Base-by-base conservation (phyloP, 148 eudicot genomes). In the Agrostemma githago region DNA sequence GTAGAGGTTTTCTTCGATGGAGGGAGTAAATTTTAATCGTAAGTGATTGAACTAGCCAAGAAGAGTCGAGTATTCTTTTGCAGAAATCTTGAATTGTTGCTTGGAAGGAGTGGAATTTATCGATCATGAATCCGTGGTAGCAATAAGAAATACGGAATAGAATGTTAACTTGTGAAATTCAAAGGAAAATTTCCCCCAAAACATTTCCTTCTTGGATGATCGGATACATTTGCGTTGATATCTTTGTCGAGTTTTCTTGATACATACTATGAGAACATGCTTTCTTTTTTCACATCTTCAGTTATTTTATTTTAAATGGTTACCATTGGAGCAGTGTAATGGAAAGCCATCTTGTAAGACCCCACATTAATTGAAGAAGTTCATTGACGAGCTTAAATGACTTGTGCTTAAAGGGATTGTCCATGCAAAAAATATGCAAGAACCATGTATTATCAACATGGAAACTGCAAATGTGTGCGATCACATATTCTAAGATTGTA, bases 401-500 rank as follows among this genome's bases (percentile, higher is more conserved):
- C n/a, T n/a, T n/a, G n/a, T n/a, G n/a, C n/a, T n/a, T n/a, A n/a
- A n/a, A n/a, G n/a, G n/a, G n/a, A n/a, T n/a, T n/a, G n/a, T n/a
- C n/a, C n/a, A n/a, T n/a, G n/a, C n/a, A n/a, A n/a, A n/a, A n/a
- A n/a, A n/a, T n/a, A n/a, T n/a, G n/a, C 39, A 74, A 37, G 48
- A 58, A 38, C 4, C 4, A 6, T 26, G 37, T 26, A n/a, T 14
- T 11, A 63, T 73, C 60, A 20, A 8, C 11, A 60, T 48, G 57
- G 14, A 73, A 62, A 41, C 14, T 62, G 68, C 41, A 71, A 43
- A 43, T 44, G 51, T 62, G 26, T 72, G 12, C 68, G 62, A 21
- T 61, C 26, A 40, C 53, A 58, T 19, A 60, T 51, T n/a, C 67
- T 16, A 46, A 34, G 48, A 15, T 3, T 10, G 41, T 16, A 34